Base-by-base conservation (phyloP, 1,284 basidiomycete genomes). In the Amylostereum areolatum region DNA sequence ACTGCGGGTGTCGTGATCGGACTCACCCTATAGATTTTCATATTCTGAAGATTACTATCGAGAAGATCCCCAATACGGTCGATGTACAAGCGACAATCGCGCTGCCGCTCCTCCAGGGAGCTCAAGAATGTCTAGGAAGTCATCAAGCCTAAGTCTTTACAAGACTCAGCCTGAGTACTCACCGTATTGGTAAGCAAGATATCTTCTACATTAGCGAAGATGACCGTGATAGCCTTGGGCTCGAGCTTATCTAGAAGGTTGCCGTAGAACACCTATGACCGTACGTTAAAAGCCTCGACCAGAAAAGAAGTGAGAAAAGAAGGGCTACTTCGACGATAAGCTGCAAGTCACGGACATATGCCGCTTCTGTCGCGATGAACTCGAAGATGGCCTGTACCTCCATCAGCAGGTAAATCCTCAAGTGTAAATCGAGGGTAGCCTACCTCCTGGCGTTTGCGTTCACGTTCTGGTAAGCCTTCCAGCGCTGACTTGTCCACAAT, bases 181-280 rank as follows among this genome's bases (percentile, higher is more conserved):
- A 89, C 88, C 18, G 91, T 94, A 60, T 95, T 94, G 48, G 82
- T 86, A 28, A 96, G 69, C 6, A 96, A 72, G 48, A 96, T 85
- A 56, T 95, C 92, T 61, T 97, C 94, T 29, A 97, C 77, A 59
- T 97, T 97, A 11, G 89, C 90, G 62, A 98, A 98, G 31, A 98
- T 85, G 43, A 89, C 89, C 0, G 79, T 83, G 12, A 85, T 75
- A 3, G 89, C 89, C 62, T 91, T 91, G 48, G 76, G 73, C 11
- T 89, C 85, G n/a, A 97, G 70, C 25, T 89, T 61, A 0, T 78
- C 68, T 43, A 95, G 68, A 66, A 97, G 72, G 52, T 79, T 81
- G 1, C 83, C 83, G 69, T 94, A 97, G 68, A 96, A 98, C 11
- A 89, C 72, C 80, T 85, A 47, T 3, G 36, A 4, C 29, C 28